Evolutionary conservation across 768 basidiomycete genomes (phyloP).

Genomic region (Phaeotremella skinneri): DNA sequence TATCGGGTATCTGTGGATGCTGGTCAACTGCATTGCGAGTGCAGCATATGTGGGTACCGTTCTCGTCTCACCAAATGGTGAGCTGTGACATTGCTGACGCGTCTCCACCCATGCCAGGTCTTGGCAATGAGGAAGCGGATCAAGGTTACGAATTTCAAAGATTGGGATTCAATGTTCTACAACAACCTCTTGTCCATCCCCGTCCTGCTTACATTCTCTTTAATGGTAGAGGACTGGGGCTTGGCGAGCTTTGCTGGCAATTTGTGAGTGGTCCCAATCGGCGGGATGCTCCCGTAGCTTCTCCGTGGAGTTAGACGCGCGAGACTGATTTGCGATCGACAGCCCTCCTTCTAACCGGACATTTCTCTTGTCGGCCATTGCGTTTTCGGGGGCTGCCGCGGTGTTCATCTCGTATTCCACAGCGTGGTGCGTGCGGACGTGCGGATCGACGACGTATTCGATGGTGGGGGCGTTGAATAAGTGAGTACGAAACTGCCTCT

Average conservation of each 20-base stretch:
- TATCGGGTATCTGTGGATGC: constrained; percentile 94
- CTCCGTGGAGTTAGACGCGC: neutral
- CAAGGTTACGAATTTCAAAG: constrained; percentile 89
- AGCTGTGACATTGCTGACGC: neutral
- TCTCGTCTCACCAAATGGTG: neutral
- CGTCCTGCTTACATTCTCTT: constrained; percentile 73
- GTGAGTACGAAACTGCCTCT: constrained; percentile 27
- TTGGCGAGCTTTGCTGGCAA: constrained; percentile 70
- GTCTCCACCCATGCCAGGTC: constrained; percentile 59
- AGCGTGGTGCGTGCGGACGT: constrained; percentile 95
- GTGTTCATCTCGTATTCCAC: constrained; percentile 98
- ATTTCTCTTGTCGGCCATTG: constrained; percentile 79
- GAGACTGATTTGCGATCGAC: constrained; percentile 14
- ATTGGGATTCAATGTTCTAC: constrained; percentile 99
- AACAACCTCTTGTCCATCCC: constrained; percentile 95
- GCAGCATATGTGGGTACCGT: constrained; percentile 74
- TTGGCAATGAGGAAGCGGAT: constrained; percentile 95
- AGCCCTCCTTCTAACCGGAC: constrained; percentile 80
- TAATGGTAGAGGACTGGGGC: constrained; percentile 87
- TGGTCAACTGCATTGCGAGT: constrained; percentile 81
- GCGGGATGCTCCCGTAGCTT: no score
- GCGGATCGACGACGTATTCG: constrained; percentile 98
- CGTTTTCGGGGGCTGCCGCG: constrained; percentile 94
- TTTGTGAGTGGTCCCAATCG: constrained; percentile 66
- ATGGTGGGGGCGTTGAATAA: constrained; percentile 99